Conservation (phyloP, 106 monocot genomes). For the Cymbidium sinense region DNA sequence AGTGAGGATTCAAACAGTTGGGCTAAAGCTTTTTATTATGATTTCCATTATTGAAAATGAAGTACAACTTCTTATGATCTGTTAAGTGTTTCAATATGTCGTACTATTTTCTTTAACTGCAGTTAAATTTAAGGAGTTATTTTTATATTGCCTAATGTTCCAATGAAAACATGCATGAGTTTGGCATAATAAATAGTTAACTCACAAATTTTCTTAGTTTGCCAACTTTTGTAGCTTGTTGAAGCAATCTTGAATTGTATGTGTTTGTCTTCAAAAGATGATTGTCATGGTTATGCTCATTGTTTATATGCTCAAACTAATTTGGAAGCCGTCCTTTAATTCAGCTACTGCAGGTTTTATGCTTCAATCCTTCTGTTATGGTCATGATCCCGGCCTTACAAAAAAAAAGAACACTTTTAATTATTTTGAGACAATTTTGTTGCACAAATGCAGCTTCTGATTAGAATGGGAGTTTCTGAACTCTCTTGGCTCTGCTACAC, state of each 20-base stretch:
- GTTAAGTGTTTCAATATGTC: not conserved
- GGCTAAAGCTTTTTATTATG: no score
- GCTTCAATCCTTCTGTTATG: not conserved
- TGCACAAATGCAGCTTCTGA: constrained; percentile 1
- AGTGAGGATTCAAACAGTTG: no score
- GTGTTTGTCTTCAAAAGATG: not conserved
- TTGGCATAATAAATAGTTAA: not conserved
- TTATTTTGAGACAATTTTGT: not conserved
- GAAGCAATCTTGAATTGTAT: not conserved
- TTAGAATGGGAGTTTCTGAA: not conserved
- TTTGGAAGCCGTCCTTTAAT: not conserved
- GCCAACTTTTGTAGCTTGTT: constrained; percentile 2
- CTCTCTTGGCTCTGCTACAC: constrained; percentile 11
- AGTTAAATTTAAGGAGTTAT: not conserved
- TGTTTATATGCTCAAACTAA: not conserved
- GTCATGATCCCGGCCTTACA: not conserved
- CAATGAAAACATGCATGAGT: not conserved
- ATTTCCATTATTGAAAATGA: not conserved
- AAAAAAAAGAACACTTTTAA: not conserved
- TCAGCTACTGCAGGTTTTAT: not conserved
- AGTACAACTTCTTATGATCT: not conserved
- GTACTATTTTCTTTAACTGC: not conserved
- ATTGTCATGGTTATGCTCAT: not conserved
- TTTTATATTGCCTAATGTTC: not conserved
- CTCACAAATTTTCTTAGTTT: not conserved